Evolutionary conservation across 1,284 basidiomycete species (phyloP), one percentile per base, ranked within the genome.

Genomic region (Kwoniella shivajii): DNA sequence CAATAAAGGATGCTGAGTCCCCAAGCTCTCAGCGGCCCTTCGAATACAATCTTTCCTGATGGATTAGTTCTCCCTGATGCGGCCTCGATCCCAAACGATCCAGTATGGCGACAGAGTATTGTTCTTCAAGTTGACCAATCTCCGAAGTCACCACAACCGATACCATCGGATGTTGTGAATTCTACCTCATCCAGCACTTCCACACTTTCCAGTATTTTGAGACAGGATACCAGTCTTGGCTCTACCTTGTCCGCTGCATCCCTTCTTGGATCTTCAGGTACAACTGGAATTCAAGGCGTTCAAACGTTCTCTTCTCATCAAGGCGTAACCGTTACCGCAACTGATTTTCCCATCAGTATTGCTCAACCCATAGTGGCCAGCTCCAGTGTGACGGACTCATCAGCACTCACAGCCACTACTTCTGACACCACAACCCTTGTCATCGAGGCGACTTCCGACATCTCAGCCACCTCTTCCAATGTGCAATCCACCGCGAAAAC

Each of bases 11-110:
- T 4, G 27, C 45, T 44, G 45, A 53, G n/a, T n/a, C n/a, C n/a
- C 31, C 7, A 14, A 13, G 13, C 3, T 16, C 16, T 14, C 41
- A 63, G 64, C 48, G 50, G 55, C n/a, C 2, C 44, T 3, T 56
- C 57, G 16, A 44, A 50, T 7, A 48, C 49, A 1, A 51, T 62
- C 42, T 52, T 71, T 11, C 65, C 67, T 1, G 39, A 52, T 9
- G 67, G 59, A 7, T 38, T 71, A 38, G 50, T 37, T 1, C 54
- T 71, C 4, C 66, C 68, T 9, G 63, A 63, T 51, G 61, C 66
- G 4, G 34, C 43, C 9, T 33, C 58, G 10, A 20, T 45, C 24
- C 44, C 29, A 6, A 29, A 54, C 13, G 63, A 56, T 34, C n/a
- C 54, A 14, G 45, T 47, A 4, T 69, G 67, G 67, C 49, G 33